A percentile compares a stretch with the other conserved stretches of the same genome.
These are phyloP conservation scores for Ophiostoma himal-ulmi DNA, from an alignment of 2,329 filamentous ascomycete species.

Conservation along the genomic window DNA sequence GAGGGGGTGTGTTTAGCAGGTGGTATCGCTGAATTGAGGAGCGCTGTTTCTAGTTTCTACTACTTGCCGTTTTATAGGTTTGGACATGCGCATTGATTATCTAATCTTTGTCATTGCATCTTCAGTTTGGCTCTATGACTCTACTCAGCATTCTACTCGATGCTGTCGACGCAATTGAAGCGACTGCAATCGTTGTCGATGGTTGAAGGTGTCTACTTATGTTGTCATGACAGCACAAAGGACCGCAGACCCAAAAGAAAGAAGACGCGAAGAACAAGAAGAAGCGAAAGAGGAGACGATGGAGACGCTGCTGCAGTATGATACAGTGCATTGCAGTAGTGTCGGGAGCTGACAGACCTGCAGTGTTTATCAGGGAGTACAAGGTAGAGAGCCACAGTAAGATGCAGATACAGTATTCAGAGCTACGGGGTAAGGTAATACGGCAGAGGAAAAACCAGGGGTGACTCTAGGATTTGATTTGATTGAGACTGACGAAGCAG, in stretches of 20 bases:
- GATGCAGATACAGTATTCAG: neutral
- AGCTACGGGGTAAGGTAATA: neutral
- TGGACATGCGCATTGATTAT: neutral
- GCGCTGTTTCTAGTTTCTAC: neutral
- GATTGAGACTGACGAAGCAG: neutral
- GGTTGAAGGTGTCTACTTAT: neutral
- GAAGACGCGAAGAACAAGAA: neutral
- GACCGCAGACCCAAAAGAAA: no score
- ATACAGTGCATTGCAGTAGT: slow-evolving; percentile 15
- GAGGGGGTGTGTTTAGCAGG: neutral
- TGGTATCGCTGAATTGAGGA: neutral
- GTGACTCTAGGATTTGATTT: neutral
- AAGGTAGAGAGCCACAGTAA: neutral
- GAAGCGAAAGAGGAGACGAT: neutral
- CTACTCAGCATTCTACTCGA: no score
- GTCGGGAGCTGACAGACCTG: slow-evolving; percentile 5
- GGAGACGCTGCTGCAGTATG: slow-evolving; percentile 1
- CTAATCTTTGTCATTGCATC: neutral
- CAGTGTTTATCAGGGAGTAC: neutral
- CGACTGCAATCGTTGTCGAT: neutral
- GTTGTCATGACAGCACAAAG: neutral
- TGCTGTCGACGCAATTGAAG: neutral
- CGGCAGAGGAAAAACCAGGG: neutral
- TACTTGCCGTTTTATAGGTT: neutral
- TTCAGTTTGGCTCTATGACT: neutral